Evolutionary conservation across 2,329 filamentous ascomycete genomes (phyloP).

Genomic region (Claviceps spartinae): DNA sequence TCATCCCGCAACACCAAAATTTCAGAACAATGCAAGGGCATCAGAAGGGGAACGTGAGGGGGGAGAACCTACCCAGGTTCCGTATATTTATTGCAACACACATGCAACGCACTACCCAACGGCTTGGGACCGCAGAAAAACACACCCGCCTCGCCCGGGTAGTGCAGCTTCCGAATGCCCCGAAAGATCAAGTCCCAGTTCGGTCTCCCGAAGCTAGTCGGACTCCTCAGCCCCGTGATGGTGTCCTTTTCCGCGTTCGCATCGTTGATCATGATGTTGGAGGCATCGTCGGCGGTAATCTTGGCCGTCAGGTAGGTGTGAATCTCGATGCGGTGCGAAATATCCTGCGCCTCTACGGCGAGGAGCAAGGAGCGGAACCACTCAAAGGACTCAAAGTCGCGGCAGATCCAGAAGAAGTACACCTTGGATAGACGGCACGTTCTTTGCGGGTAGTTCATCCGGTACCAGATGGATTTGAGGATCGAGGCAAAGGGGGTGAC

Average conservation of each 20-base stretch:
- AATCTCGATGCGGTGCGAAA: constrained; percentile 75
- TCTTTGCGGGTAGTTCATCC: constrained; percentile 75
- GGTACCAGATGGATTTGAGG: constrained; percentile 85
- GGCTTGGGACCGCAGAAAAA: constrained; percentile 82
- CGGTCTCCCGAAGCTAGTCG: constrained; percentile 73
- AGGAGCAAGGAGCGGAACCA: constrained; percentile 78
- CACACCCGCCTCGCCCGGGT: constrained; percentile 58
- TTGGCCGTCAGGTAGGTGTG: constrained; percentile 80
- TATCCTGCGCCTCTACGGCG: constrained; percentile 76
- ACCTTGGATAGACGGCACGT: constrained; percentile 72
- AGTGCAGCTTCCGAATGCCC: constrained; percentile 65
- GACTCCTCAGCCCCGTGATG: constrained; percentile 68
- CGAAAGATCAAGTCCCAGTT: constrained; percentile 90
- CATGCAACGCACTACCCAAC: constrained; percentile 60
- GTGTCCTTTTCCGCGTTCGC: constrained; percentile 73
- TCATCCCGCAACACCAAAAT: too few relatives aligned
- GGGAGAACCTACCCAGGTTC: constrained; percentile 52
- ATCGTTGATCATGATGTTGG: constrained; percentile 88
- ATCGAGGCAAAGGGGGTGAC: constrained; percentile 81
- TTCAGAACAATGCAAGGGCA: too few relatives aligned
- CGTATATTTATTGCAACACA: constrained; percentile 80
- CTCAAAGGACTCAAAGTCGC: constrained; percentile 78
- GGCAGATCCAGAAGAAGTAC: constrained; percentile 88
- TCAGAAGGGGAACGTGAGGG: not conserved
- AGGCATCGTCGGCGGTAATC: constrained; percentile 74